Evolutionary conservation across 176 grass and related monocot genomes (phyloP).

Genomic region (Oryza glaberrima): DNA sequence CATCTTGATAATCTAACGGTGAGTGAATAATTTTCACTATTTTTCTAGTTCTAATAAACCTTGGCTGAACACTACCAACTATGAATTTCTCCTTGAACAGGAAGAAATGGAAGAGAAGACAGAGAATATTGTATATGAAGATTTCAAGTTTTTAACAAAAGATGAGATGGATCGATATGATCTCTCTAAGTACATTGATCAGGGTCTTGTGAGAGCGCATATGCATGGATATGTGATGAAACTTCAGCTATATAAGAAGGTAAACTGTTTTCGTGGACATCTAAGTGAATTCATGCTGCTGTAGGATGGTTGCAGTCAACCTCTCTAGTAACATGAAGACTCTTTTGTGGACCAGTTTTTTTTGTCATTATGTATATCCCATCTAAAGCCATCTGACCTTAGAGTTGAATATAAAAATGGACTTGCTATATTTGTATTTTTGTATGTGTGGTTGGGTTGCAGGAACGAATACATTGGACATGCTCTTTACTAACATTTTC

Average conservation of each 20-base stretch:
- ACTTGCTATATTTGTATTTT: constrained; percentile 10
- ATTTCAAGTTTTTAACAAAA: constrained; percentile 84
- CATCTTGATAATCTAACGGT: constrained; percentile 97
- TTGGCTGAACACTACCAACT: constrained; percentile 9
- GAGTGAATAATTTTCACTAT: constrained; percentile 12
- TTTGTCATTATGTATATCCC: constrained; percentile 9
- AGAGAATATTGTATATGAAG: constrained; percentile 71
- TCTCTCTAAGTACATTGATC: constrained; percentile 72
- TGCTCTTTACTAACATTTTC: constrained; percentile 31
- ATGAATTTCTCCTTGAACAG: constrained; percentile 49
- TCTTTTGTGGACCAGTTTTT: constrained; percentile 15
- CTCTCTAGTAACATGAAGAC: constrained; percentile 13
- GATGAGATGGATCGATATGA: constrained; percentile 86
- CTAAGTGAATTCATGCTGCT: background rate
- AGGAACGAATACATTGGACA: background rate
- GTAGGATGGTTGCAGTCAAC: background rate
- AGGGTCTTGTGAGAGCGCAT: constrained; percentile 61
- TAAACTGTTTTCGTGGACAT: constrained; percentile 38
- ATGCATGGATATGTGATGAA: constrained; percentile 81
- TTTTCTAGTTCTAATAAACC: background rate
- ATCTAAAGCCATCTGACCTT: background rate
- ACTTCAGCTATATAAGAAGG: constrained; percentile 85
- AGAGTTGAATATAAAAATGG: background rate
- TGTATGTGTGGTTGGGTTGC: background rate
- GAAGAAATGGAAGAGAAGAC: constrained; percentile 95